These are phyloP conservation scores for Debaryomycetaceae sp. DNA, from an alignment of 1,139 yeast genomes.

Conservation along the genomic window DNA sequence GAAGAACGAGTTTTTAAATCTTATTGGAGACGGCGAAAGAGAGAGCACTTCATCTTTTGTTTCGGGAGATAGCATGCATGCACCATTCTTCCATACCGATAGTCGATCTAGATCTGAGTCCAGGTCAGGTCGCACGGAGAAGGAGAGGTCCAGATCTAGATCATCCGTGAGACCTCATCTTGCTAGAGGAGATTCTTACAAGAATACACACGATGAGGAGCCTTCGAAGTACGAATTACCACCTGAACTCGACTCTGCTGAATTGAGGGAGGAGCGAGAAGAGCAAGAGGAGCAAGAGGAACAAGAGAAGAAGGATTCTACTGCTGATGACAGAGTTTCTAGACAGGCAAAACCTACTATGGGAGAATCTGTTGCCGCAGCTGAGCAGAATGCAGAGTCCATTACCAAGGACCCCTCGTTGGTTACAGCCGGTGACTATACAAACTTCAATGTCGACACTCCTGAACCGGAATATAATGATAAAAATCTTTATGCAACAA, in stretches of 20 bases:
- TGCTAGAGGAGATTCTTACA: slow-evolving; percentile 66
- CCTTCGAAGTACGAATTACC: slow-evolving; percentile 46
- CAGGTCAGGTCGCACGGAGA: slow-evolving; percentile 12
- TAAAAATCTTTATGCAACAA: slow-evolving; percentile 24
- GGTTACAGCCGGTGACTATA: slow-evolving; percentile 49
- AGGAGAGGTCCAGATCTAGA: slow-evolving; percentile 23
- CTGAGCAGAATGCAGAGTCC: slow-evolving; percentile 23
- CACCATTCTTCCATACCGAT: slow-evolving; percentile 46
- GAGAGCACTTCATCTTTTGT: neutral
- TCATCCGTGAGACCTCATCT: slow-evolving; percentile 48
- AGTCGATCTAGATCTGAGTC: slow-evolving; percentile 27
- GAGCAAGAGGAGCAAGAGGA: slow-evolving; percentile 5
- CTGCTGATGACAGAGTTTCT: slow-evolving; percentile 33
- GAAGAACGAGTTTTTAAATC: neutral
- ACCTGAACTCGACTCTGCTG: slow-evolving; percentile 26
- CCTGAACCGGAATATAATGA: slow-evolving; percentile 18
- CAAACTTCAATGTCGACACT: slow-evolving; percentile 44
- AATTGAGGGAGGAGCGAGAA: slow-evolving; percentile 11
- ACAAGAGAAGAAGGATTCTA: slow-evolving; percentile 5
- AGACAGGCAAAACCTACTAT: slow-evolving; percentile 47
- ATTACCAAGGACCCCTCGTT: slow-evolving; percentile 37
- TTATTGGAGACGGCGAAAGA: neutral
- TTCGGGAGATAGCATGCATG: slow-evolving; percentile 25
- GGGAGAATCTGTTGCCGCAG: slow-evolving; percentile 50
- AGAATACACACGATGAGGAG: slow-evolving; percentile 39